Conservation (phyloP, 2,329 filamentous ascomycete species). For the Rhinocladiella mackenziei region DNA sequence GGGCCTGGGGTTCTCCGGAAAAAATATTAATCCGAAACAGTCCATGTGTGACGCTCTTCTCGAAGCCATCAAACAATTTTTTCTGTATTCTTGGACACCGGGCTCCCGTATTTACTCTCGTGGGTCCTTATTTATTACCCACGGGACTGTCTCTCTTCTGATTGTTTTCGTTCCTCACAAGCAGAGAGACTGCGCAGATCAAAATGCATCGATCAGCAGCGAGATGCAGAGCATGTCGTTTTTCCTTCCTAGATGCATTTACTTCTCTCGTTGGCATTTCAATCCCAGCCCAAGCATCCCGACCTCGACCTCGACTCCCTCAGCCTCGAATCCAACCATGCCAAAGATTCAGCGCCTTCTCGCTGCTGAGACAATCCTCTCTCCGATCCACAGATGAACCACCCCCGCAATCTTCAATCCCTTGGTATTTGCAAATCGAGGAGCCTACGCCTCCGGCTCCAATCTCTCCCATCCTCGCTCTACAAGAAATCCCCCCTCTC, state of each 20-base stretch:
- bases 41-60: no score
- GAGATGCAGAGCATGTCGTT: slow-evolving; percentile 23
- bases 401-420: slow-evolving; percentile 39
- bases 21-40: no score
- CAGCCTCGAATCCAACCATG: not conserved
- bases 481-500: slow-evolving; percentile 58
- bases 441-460: slow-evolving; percentile 38
- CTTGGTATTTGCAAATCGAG: slow-evolving; percentile 85
- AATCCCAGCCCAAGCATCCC: no score
- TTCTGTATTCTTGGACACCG: no score
- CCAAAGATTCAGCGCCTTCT: slow-evolving; percentile 1
- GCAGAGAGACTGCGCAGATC: not conserved
- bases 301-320: no score
- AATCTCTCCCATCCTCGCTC: slow-evolving; percentile 44
- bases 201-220: slow-evolving; percentile 19
- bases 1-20: no score
- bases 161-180: not conserved
- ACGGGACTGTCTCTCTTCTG: no score
- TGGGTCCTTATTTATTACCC: no score
- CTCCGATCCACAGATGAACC: not conserved
- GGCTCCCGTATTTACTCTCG: no score
- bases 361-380: slow-evolving; percentile 3
- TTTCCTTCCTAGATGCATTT: slow-evolving; percentile 25
- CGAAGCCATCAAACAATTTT: no score
- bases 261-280: slow-evolving; percentile 24